Conservation (phyloP, 2,329 filamentous ascomycete species). For the Paradendryphiella salina region DNA sequence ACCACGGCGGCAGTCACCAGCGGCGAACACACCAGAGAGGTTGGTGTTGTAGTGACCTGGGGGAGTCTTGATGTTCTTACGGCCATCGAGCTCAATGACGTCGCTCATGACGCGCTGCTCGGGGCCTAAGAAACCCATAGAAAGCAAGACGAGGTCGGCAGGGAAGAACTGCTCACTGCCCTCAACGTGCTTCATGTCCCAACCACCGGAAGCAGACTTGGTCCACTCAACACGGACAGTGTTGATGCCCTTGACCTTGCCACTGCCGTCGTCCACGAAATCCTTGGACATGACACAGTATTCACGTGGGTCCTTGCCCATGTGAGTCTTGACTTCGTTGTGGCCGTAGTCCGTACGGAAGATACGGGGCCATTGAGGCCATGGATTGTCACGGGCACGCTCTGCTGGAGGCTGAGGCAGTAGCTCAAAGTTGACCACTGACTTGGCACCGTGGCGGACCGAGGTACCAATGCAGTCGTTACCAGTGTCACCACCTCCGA, state of each 20-base stretch:
- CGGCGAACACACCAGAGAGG: constrained; percentile 84
- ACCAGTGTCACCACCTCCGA: constrained; percentile 95
- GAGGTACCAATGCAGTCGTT: constrained; percentile 98
- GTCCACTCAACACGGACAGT: constrained; percentile 96
- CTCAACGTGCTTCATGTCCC: constrained; percentile 98
- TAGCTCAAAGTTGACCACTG: constrained; percentile 94
- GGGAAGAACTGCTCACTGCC: constrained; percentile 95
- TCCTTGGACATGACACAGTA: constrained; percentile 99
- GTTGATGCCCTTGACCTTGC: constrained; percentile 93
- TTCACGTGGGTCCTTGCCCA: constrained; percentile 93
- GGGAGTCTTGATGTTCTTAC: constrained; percentile 96
- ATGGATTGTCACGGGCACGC: constrained; percentile 92
- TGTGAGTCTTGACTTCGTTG: constrained; percentile 92
- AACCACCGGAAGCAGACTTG: constrained; percentile 82
- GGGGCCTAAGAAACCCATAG: constrained; percentile 96
- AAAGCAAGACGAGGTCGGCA: constrained; percentile 88
- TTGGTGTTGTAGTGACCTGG: constrained; percentile 88
- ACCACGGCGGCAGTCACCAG: constrained; percentile 91
- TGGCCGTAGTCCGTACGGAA: constrained; percentile 99
- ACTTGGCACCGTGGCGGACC: constrained; percentile 92
- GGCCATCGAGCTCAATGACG: constrained; percentile 85
- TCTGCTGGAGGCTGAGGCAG: constrained; percentile 88
- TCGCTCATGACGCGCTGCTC: constrained; percentile 86
- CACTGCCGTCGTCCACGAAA: constrained; percentile 85
- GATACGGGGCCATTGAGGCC: constrained; percentile 97